Base-by-base conservation (phyloP, 768 basidiomycete species). In the Hericium rajendrae region DNA sequence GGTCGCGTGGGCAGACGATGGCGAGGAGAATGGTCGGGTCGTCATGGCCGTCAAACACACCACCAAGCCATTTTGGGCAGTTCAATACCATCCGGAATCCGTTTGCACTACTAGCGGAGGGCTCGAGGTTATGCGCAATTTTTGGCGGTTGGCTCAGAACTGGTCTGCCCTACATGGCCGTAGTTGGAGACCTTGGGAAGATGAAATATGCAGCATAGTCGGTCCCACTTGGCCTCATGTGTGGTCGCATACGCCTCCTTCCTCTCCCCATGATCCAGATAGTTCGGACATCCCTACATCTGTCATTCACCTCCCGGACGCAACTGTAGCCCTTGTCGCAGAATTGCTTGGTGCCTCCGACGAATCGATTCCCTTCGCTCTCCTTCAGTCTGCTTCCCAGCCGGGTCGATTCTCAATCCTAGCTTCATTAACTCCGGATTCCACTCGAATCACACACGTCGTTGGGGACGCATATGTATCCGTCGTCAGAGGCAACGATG, bases 41-140 rank as follows among this genome's bases (percentile, higher is more conserved):
- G 74, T 89, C 49, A 92, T 93, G 90, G 88, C 83, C 41, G 71
- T 79, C 26, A 78, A 76, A 60, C 91, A 93, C 66, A 74, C 61
- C 52, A 69, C 63, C 22, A 78, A 76, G 59, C 90, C 91, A 4
- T 88, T 90, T 65, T 92, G 87, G 85, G 89, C 86, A 3, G 91
- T 93, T 22, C 91, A 93, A 65, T 93, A 92, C 67, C 91, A 93
- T 67, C 91, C 91, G 6, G 91, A 92, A 66, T 92, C 90, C 4
- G 80, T 87, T 3, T 77, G 86, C 62, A 92, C 89, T 2, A 72
- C 74, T 46, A 80, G 78, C 2, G 86, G 85, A 6, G 89, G 89
- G 1, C 64, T 77, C n/a, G 77, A 84, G 56, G 80, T 90, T 15
- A 60, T 91, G 56, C 69, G 68, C 20, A 92, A 90, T 68, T 91